Evolutionary conservation across 345 rosid species (phyloP), one percentile per base, ranked within the genome.

Genomic region (Corymbia maculata): DNA sequence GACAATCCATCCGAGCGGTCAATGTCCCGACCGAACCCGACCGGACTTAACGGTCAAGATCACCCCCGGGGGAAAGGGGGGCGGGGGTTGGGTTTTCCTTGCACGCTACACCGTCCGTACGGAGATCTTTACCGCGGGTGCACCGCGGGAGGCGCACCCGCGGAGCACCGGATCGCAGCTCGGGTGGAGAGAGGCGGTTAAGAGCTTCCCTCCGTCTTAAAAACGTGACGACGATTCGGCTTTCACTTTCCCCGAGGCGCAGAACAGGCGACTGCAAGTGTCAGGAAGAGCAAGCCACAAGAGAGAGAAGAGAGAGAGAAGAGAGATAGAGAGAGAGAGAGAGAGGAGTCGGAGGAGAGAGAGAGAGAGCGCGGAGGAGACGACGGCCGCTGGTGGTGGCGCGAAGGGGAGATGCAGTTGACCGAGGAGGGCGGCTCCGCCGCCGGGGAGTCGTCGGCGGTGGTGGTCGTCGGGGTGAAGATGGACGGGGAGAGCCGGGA

Each of bases 401-500:
- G 49, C 15, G 51, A 66, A 28, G 45, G n/a, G 89, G 85, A 52
- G 85, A 85, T 68, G 89, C 85, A 68, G 51, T 14, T 88, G 32
- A n/a, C 52, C 3, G 86, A 86, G 52, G 87, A 85, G 13, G 26
- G 89, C 6, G 75, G 52, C 22, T 44, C 42, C 86, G 24, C 86
- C 70, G 89, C 68, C 79, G 92, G 32, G 91, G 89, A 52, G 86
- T 88, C 47, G 89, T 79, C 92, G 49, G 89, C 85, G 45, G 92
- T 94, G 86, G 91, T 97, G 89, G 93, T 96, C 21, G 98, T 97
- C 6, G 99, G 98, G 52, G 95, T 97, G 80, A 96, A 93, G 89
- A 93, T 97, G 19, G 98, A 97, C 79, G 94, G 89, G 22, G 90
- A 91, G 90, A 96, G 99, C 75, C 88, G 95, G 87, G 97, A 96